phyloP scores from a whole-genome alignment of 1,284 basidiomycete species.

The Heterobasidion occidentale region DNA sequence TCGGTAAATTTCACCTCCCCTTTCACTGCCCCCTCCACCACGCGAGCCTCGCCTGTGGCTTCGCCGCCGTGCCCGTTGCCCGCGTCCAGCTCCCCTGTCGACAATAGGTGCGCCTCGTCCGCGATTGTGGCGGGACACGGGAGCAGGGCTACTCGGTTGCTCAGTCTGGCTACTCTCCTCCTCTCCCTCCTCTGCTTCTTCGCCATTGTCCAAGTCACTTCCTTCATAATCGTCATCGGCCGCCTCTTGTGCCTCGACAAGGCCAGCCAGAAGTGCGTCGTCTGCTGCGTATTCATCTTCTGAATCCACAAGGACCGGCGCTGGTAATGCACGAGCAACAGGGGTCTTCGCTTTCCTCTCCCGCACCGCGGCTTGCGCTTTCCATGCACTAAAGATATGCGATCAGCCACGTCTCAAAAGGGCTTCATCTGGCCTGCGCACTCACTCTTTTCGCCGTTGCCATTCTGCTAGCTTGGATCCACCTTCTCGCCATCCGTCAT shows the following conservation, averaged over 20 bases:
- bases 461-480: conserved; percentile 17
- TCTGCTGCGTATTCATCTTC: background rate
- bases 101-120: no score
- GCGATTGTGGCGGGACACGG: background rate
- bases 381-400: conserved; percentile 6
- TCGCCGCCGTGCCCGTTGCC: background rate
- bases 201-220: background rate
- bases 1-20: background rate
- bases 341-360: background rate
- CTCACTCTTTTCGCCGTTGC: conserved; percentile 20
- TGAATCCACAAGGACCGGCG: background rate
- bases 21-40: conserved; percentile 1
- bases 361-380: conserved; percentile 1
- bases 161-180: background rate
- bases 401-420: background rate
- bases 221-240: conserved; percentile 4
- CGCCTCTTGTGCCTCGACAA: background rate
- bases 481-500: conserved; percentile 18
- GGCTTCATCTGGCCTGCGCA: background rate
- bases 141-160: background rate
- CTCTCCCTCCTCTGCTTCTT: background rate
- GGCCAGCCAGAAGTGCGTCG: background rate
- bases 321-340: background rate
- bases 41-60: background rate
- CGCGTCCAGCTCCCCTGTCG: no score